These are phyloP conservation scores for Penicillium crystallinum DNA, from an alignment of 495 filamentous ascomycete genomes.

Conservation along the genomic window DNA sequence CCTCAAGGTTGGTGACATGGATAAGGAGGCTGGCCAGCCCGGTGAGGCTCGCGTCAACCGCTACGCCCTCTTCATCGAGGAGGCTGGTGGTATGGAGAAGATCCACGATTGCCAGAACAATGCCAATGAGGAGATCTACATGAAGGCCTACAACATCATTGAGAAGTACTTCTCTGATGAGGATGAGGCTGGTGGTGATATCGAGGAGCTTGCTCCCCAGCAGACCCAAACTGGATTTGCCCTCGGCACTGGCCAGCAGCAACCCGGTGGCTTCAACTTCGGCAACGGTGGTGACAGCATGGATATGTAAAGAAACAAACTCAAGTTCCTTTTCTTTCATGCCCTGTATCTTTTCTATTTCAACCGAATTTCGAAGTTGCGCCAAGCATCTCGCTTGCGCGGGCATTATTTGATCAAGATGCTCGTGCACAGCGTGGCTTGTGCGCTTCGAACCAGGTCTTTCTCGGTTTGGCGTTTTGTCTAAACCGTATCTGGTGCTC, in stretches of 20 bases:
- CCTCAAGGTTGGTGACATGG: conserved; percentile 97
- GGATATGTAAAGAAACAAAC: conserved; percentile 76
- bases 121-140: conserved; percentile 99
- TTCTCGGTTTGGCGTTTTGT: conserved; percentile 1
- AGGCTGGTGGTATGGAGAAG: conserved; percentile 99
- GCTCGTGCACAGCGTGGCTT: neutral
- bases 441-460: neutral
- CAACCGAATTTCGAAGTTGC: conserved; percentile 1
- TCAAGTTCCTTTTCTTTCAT: neutral
- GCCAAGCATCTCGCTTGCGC: neutral
- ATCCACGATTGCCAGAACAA: conserved; percentile 99
- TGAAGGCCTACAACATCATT: conserved; percentile 99
- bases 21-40: conserved; percentile 73
- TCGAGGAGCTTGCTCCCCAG: conserved; percentile 63
- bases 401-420: neutral
- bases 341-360: neutral
- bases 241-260: conserved; percentile 71
- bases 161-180: conserved; percentile 99
- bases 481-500: conserved; percentile 3
- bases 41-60: conserved; percentile 82
- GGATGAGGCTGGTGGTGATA: conserved; percentile 77
- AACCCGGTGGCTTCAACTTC: conserved; percentile 84
- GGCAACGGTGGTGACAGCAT: conserved; percentile 88
- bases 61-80: conserved; percentile 97
- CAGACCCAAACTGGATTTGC: conserved; percentile 72